Base-by-base conservation (phyloP, 106 monocot species). In the Acorus gramineus region DNA sequence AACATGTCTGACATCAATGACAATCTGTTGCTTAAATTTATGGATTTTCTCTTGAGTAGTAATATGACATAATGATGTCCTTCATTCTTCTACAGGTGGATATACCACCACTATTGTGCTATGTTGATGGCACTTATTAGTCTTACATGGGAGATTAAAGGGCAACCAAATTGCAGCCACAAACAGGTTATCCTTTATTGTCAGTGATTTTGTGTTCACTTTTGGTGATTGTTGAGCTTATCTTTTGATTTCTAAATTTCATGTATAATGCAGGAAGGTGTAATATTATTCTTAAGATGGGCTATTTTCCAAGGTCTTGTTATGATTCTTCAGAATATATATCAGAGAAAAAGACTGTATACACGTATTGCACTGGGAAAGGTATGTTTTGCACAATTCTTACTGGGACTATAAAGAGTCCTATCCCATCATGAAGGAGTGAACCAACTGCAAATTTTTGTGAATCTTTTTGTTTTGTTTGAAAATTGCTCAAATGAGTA, bases 71-170 rank as follows among this genome's bases (percentile, higher is more conserved):
- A 28, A 28, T 28, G 28, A 28, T 28, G 28, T 28, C 3, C 44
- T 63, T 49, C 62, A 11, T 67, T 42, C 45, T 77, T 59, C 28
- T 70, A 48, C 53, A 93, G 93, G 93, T 93, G 93, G 93, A 77
- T 93, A 74, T 86, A 69, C 63, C 93, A 93, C 86, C 93, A 93
- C 65, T 93, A 93, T 70, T 83, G 67, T 77, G 83, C 93, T 42
- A 93, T 93, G 78, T 58, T 86, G 64, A 80, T 86, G 78, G 90
- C 86, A 14, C 70, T 90, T 58, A 70, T 90, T 9, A 90, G 83
- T 59, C 86, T 90, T 44, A 90, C 90, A 68, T 90, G 93, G 93
- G 93, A 93, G 71, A 89, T 89, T 65, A 93, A 93, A 76, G 93
- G 93, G 28, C 80, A 83, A 75, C 80, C 89, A 61, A 80, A 82